Evolutionary conservation across 768 basidiomycete genomes (phyloP), one percentile per base, ranked within the genome.

Genomic region (Plicaturopsis crispa): DNA sequence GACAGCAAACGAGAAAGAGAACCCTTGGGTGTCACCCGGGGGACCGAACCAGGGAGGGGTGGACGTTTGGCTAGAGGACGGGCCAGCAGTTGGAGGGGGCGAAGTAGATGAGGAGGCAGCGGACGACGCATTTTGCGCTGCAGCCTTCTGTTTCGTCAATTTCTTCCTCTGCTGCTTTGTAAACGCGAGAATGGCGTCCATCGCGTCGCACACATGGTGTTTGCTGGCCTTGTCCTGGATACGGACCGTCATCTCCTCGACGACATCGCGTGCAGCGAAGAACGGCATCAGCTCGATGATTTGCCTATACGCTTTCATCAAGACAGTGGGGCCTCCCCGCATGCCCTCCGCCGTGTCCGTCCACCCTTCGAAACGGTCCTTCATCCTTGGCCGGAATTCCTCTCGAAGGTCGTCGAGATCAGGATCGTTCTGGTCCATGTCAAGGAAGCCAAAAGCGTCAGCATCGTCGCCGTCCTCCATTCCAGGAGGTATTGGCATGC

Each of bases 311-410:
- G 72, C 48, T 30, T 59, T 69, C 11, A 52, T 33, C 33, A 78
- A 42, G 4, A 72, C 34, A 0, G 38, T 35, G 3, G 49, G 32
- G 0, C 68, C 66, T 10, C 66, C 73, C 43, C 60, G 69, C 35
- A 75, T 50, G 5, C 48, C 37, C 20, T 42, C 32, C 6, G 62
- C 67, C 0, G 67, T 53, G 8, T 65, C 60, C 11, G 60, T 49
- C 81, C 81, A 85, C 8, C 72, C 72, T 19, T 73, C 69, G 26
- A 83, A 73, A 3, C 77, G 66, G 19, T 61, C 63, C 51, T 73
- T 73, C 45, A 81, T 51, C 43, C 65, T 65, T 0, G 80, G 81
- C 39, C 72, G 60, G 30, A 75, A 77, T 52, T 80, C 76, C 26
- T 80, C 78, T 34, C 70, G 59, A 33, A 82, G 36, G 31, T 80